Percentiles rank a stretch among this genome's conserved stretches.
Evolutionary conservation across 257 asterid species (phyloP).

Genomic region (Nicotiana noctiflora): DNA sequence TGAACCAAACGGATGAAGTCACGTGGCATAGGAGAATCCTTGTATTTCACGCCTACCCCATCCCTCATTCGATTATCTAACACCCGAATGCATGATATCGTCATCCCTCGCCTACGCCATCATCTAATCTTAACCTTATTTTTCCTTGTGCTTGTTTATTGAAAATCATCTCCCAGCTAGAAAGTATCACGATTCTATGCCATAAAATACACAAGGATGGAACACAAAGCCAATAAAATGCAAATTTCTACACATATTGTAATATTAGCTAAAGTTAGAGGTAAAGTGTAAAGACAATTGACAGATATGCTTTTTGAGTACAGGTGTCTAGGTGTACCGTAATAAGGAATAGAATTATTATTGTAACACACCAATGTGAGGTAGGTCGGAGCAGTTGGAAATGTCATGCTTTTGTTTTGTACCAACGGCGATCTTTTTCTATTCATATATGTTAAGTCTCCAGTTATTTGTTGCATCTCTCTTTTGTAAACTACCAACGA

Average conservation of each 20-base stretch:
- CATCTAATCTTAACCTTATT: not conserved
- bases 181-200: not conserved
- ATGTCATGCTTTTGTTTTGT: not conserved
- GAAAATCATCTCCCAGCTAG: not conserved
- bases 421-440: not conserved
- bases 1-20: not conserved
- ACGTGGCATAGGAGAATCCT: not conserved
- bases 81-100: not conserved
- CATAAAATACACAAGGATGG: not conserved
- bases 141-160: not conserved
- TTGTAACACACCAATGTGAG: not conserved
- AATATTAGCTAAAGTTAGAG: not conserved
- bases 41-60: not conserved
- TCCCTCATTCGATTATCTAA: too few species aligned
- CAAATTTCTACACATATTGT: not conserved
- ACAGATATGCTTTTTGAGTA: too few species aligned
- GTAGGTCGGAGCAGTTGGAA: not conserved
- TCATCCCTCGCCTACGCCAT: not conserved
- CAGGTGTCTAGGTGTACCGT: not conserved
- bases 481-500: not conserved
- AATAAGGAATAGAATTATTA: not conserved
- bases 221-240: not conserved
- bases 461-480: not conserved
- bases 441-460: too few species aligned
- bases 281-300: not conserved